Evolutionary conservation across 768 basidiomycete species (phyloP).

Genomic region (Lactarius hengduanensis): DNA sequence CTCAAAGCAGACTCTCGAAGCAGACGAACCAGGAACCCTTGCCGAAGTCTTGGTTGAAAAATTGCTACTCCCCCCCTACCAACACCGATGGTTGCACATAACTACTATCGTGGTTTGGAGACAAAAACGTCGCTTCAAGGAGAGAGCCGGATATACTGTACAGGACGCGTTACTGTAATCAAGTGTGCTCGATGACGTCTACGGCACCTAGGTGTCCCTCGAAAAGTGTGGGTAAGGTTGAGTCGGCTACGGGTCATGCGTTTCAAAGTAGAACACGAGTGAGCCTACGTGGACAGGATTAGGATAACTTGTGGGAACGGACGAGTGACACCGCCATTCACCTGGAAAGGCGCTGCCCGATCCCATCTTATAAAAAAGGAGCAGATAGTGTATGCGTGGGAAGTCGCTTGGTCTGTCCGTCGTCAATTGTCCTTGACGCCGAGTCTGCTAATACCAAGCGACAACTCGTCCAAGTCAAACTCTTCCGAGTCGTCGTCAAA

Average conservation of each 20-base stretch:
- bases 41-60: no score
- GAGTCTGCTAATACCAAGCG: conserved; percentile 4
- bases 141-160: neutral
- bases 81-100: neutral
- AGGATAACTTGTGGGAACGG: neutral
- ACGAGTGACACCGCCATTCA: no score
- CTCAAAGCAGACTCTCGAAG: no score
- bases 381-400: neutral
- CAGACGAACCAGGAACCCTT: no score
- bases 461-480: conserved; percentile 6
- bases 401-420: neutral
- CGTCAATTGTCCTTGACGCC: neutral
- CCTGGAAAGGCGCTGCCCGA: neutral
- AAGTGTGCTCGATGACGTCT: neutral
- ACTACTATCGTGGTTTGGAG: neutral
- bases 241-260: neutral
- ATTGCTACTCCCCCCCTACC: no score
- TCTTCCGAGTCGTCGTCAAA: conserved; percentile 10
- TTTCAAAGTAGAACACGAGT: neutral
- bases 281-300: neutral
- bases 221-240: neutral
- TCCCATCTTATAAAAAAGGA: neutral
- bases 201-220: neutral
- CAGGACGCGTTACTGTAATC: neutral
- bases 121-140: neutral